A percentile compares a stretch with the other conserved stretches of the same genome.
Conservation (phyloP, 2,329 filamentous ascomycete genomes). For the Botryotinia convoluta region DNA sequence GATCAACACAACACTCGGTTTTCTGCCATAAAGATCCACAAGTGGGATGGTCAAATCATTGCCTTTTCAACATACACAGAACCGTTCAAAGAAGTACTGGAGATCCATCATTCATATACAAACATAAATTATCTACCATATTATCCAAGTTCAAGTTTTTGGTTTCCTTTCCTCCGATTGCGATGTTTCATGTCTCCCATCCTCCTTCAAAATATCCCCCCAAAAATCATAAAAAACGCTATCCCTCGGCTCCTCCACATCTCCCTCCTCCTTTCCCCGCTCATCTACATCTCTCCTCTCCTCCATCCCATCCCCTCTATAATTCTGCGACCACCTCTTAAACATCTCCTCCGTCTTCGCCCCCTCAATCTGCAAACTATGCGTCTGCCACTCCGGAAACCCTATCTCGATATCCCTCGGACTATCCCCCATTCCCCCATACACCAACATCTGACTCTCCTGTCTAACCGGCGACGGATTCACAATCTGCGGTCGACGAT, state of each 20-base stretch:
- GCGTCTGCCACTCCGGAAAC: conserved; percentile 8
- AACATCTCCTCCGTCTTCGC: conserved; percentile 1
- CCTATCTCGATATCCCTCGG: conserved; percentile 9
- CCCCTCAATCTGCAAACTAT: background rate
- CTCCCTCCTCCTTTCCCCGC: background rate
- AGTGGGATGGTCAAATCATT: conserved; percentile 2
- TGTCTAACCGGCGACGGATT: conserved; percentile 11
- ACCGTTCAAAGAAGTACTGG: background rate
- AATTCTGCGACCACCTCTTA: conserved; percentile 15
- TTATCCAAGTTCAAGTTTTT: too few species aligned
- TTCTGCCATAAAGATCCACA: background rate
- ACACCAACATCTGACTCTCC: background rate
- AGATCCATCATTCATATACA: background rate
- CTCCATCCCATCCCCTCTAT: background rate
- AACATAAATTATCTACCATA: background rate
- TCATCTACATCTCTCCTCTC: background rate
- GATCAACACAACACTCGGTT: background rate
- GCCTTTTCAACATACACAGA: too few species aligned
- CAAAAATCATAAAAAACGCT: conserved; percentile 12
- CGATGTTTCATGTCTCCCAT: background rate
- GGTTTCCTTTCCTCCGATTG: background rate
- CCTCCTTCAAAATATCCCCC: background rate
- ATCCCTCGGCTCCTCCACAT: background rate
- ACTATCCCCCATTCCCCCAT: conserved; percentile 4
- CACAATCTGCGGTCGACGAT: background rate